Evolutionary conservation across 495 filamentous ascomycete species (phyloP).

Genomic region (Aspergillus ellipticus): DNA sequence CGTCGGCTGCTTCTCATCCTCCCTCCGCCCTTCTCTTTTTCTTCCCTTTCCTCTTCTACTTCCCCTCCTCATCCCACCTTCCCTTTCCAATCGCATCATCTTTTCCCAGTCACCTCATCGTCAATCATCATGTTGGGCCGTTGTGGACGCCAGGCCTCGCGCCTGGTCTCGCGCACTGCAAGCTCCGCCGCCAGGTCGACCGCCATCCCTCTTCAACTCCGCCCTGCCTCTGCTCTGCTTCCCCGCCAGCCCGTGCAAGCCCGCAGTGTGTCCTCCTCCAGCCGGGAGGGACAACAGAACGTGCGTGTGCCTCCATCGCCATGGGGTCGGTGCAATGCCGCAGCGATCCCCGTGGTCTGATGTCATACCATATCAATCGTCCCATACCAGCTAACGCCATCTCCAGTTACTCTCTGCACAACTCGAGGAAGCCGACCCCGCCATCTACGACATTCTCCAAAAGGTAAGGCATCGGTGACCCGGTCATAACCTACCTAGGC

Average conservation of each 20-base stretch:
- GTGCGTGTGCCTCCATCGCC: conserved; percentile 16
- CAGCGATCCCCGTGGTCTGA: background rate
- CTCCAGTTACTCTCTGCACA: conserved; percentile 71
- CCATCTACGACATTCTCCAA: conserved; percentile 81
- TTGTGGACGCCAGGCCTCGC: conserved; percentile 40
- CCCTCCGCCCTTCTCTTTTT: background rate
- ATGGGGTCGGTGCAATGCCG: background rate
- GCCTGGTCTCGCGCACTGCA: conserved; percentile 32
- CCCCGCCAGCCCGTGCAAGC: conserved; percentile 25
- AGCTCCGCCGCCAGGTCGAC: conserved; percentile 19
- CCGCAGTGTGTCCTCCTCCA: conserved; percentile 37
- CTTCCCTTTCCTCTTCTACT: background rate
- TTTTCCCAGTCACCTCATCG: background rate
- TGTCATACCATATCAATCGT: background rate
- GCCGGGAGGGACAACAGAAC: conserved; percentile 42
- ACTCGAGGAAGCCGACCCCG: conserved; percentile 81
- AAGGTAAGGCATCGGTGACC: conserved; percentile 55
- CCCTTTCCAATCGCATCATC: background rate
- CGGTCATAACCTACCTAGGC: background rate
- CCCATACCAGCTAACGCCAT: conserved; percentile 3
- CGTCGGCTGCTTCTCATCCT: background rate
- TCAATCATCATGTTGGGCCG: conserved; percentile 40
- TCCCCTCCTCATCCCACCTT: conserved; percentile 1
- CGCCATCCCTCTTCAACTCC: conserved; percentile 9
- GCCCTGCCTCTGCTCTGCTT: conserved; percentile 18